Conservation (phyloP, 2,329 filamentous ascomycete genomes). For the Metarhizium guizhouense region DNA sequence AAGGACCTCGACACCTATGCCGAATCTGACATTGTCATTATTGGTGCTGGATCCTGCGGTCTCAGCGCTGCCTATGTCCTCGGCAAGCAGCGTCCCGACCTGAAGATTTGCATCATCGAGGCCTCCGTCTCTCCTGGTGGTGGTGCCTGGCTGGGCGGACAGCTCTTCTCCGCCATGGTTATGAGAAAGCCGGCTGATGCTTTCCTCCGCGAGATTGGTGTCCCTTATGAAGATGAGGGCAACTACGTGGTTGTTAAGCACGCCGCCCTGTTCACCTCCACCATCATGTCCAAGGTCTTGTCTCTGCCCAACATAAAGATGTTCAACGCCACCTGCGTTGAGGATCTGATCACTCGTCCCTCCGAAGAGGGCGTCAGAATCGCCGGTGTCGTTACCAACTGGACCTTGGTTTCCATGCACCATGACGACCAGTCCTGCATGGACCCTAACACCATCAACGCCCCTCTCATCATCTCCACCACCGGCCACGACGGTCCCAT, state of each 20-base stretch:
- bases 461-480: slow-evolving; percentile 77
- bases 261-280: slow-evolving; percentile 85
- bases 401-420: slow-evolving; percentile 83
- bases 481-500: slow-evolving; percentile 89
- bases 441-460: slow-evolving; percentile 96
- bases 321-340: slow-evolving; percentile 89
- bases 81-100: slow-evolving; percentile 73
- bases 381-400: slow-evolving; percentile 89
- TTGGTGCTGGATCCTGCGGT: slow-evolving; percentile 84
- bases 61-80: slow-evolving; percentile 78
- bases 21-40: slow-evolving; percentile 88
- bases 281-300: slow-evolving; percentile 74
- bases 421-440: slow-evolving; percentile 90
- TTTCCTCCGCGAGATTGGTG: slow-evolving; percentile 72
- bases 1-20: slow-evolving; percentile 79
- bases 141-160: slow-evolving; percentile 86
- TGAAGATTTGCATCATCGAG: slow-evolving; percentile 88
- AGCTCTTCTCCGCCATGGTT: slow-evolving; percentile 92
- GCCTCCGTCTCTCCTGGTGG: slow-evolving; percentile 80
- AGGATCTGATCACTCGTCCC: slow-evolving; percentile 82
- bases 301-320: slow-evolving; percentile 87
- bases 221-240: slow-evolving; percentile 82
- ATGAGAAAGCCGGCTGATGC: slow-evolving; percentile 87
- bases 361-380: slow-evolving; percentile 53
- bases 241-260: slow-evolving; percentile 91